Conservation (phyloP, 352 stramenopile species). For the Phytopythium sindhum region DNA sequence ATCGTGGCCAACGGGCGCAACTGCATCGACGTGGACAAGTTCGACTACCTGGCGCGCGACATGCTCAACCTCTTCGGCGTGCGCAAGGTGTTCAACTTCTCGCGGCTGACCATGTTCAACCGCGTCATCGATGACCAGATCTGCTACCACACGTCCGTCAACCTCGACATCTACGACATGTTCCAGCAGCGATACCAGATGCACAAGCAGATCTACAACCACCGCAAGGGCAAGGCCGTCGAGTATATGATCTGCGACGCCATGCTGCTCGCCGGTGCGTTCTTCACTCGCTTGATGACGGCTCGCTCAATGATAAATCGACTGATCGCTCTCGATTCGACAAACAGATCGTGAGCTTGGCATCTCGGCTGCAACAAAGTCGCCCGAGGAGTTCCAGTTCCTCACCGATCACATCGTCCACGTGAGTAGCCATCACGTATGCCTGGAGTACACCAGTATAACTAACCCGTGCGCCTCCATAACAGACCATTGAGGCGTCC, state of each 20-base stretch:
- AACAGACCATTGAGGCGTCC: constrained; percentile 74
- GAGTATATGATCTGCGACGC: constrained; percentile 91
- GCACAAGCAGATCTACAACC: constrained; percentile 89
- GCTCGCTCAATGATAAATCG: background rate
- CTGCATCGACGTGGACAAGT: constrained; percentile 92
- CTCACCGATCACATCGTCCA: constrained; percentile 75
- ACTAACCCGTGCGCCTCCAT: too few relatives aligned
- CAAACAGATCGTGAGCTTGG: constrained; percentile 57
- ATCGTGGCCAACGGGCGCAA: constrained; percentile 90
- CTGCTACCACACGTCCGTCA: constrained; percentile 88
- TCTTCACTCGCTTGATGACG: background rate
- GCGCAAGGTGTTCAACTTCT: constrained; percentile 75
- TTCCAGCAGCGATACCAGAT: constrained; percentile 89
- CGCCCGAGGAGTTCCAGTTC: constrained; percentile 66
- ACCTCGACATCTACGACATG: constrained; percentile 86
- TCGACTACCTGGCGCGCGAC: constrained; percentile 88
- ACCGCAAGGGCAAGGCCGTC: constrained; percentile 85
- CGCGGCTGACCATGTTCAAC: constrained; percentile 78
- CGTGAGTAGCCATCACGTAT: constrained; percentile 18
- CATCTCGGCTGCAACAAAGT: constrained; percentile 63
- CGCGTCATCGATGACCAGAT: constrained; percentile 85
- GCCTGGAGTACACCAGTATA: too few relatives aligned
- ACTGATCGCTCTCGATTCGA: background rate
- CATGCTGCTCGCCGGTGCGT: constrained; percentile 57
- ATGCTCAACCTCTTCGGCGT: constrained; percentile 84